Base-by-base conservation (phyloP, 805 yeast genomes). In the Wickerhamomyces chaumierensis region DNA sequence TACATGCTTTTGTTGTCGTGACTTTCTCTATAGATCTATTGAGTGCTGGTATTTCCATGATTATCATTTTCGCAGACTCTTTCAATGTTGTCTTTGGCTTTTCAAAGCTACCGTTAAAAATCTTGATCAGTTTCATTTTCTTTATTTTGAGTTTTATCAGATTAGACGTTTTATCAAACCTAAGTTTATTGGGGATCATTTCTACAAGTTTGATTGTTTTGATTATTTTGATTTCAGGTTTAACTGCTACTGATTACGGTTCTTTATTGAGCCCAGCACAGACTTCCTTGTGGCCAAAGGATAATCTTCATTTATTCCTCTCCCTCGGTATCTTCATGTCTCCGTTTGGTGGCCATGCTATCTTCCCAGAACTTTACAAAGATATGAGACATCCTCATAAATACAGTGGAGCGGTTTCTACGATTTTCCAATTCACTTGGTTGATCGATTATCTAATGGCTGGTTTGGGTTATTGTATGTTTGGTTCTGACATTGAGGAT, bases 331-430 rank as follows among this genome's bases (percentile, higher is more conserved):
- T 78, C 38, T 68, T 77, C 43, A 68, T 78, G 68, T 81, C 88
- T 4, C 88, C 90, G 1, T 83, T 82, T 65, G 87, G 92, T 5
- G 90, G 92, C 0, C 92, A 83, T 58, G 85, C 92, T 5, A 73
- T 83, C 19, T 83, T 82, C 51, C 92, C 92, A 3, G 82, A 82
- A 47, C 64, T 82, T 38, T 78, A 75, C 53, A 68, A 76, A 28
- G 94, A 82, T 56, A 78, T 82, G 81, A 66, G 82, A 39, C 81
- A 75, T 46, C 88, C 90, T 3, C 46, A 61, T 20, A 76, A 79
- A 49, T 82, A 73, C 53, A 47, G 55, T n/a, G 52, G 55, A 18
- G 68, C 79, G 41, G 63, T 79, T 38, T 65, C 69, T 31, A 55
- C 72, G 14, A 73, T 84, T 0, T 82, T 79, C 52, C 45, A 65